Evolutionary conservation across 2,329 filamentous ascomycete species (phyloP).

Genomic region (Phaeosphaeriaceae sp.): DNA sequence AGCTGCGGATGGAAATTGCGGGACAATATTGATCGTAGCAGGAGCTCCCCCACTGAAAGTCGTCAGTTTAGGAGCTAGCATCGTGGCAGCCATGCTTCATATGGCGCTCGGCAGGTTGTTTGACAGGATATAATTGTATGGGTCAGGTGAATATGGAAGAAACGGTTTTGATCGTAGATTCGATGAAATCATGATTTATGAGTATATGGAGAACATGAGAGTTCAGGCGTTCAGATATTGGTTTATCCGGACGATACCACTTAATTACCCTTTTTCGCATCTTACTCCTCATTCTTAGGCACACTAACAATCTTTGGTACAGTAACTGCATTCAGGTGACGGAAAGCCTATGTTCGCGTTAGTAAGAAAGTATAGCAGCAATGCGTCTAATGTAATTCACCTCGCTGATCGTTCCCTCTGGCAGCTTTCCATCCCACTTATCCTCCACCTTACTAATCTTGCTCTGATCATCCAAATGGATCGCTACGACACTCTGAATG

Average conservation of each 20-base stretch:
- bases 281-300: conserved; percentile 61
- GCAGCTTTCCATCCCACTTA: conserved; percentile 61
- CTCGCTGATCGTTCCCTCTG: conserved; percentile 57
- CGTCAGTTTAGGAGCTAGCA: conserved; percentile 23
- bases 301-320: conserved; percentile 60
- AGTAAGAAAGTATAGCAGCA: conserved; percentile 30
- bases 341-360: conserved; percentile 54
- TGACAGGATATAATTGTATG: conserved; percentile 15
- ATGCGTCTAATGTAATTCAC: conserved; percentile 50
- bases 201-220: conserved; percentile 18
- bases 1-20: conserved; percentile 42
- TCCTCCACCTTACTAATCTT: conserved; percentile 62
- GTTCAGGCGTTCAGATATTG: conserved; percentile 5
- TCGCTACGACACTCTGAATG: conserved; percentile 57
- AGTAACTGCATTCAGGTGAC: conserved; percentile 58
- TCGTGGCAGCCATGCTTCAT: conserved; percentile 27
- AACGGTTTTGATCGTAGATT: not conserved
- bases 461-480: conserved; percentile 50
- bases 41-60: conserved; percentile 23
- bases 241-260: not conserved
- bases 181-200: conserved; percentile 29
- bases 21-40: conserved; percentile 46
- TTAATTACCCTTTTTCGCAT: conserved; percentile 56
- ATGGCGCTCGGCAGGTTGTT: conserved; percentile 39
- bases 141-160: not conserved